Base-by-base conservation (phyloP, 495 filamentous ascomycete species). In the Daldinia bambusicola region DNA sequence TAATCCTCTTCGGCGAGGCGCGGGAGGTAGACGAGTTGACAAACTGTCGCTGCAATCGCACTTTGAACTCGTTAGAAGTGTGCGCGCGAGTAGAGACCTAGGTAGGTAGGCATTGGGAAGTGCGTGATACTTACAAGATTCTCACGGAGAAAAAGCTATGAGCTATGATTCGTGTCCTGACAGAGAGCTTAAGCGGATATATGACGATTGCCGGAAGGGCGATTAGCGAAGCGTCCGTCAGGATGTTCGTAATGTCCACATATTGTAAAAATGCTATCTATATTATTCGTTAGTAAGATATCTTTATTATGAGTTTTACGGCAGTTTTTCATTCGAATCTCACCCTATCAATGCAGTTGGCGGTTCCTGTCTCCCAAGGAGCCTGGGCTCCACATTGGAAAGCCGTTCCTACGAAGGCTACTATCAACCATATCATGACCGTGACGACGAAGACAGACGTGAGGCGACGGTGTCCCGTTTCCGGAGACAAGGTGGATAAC, bases 151-250 rank as follows among this genome's bases (percentile, higher is more conserved):
- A 77, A 57, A 77, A 73, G 6, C 37, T 32, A 10, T 75, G 52
- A 13, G 74, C 66, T 12, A 52, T 66, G 14, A 70, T 10, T 62
- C 75, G 69, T 13, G 71, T 66, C 52, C 56, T 70, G 12, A 64
- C 2, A 7, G 62, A 30, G 61, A 75, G 72, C 31, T 72, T 65
- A 6, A 77, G 60, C 1, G 72, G 75, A 31, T 58, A 70, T 38
- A 86, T 77, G 2, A 85, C 79, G 6, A 77, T 43, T 6, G 79
- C 59, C 0, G 83, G 81, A 41, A 82, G 73, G 9, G 68, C 63
- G 4, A 84, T 75, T 31, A 86, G 74, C 0, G 74, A 80, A 14
- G 40, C 63, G 43, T 86, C 82, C 2, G 79, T 80, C n/a, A 85
- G 14, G 26, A 85, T 79, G 37, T 83, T 85, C 2, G 77, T 75